Conservation (phyloP, 257 asterid genomes). For the Solanum neorickii region DNA sequence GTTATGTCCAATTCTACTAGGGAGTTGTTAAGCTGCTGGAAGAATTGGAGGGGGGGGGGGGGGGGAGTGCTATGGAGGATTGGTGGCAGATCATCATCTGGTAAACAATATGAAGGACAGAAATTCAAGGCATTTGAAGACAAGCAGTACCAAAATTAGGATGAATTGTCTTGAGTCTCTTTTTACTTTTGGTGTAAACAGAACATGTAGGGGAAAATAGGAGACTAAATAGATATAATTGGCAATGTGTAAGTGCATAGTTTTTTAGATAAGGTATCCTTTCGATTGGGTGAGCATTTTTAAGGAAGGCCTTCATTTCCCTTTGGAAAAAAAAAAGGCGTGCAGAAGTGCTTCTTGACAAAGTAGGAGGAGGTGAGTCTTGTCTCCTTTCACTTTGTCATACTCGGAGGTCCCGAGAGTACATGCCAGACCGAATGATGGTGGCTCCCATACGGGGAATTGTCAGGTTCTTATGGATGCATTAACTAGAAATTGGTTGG, state of each 20-base stretch:
- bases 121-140: neutral
- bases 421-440: neutral
- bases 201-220: neutral
- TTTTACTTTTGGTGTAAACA: neutral
- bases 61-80: neutral
- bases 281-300: neutral
- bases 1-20: neutral
- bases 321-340: neutral
- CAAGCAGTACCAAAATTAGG: neutral
- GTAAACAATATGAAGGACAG: neutral
- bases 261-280: neutral
- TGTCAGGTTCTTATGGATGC: neutral
- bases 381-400: neutral
- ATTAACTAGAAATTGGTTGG: neutral
- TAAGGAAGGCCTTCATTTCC: neutral
- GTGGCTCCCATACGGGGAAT: neutral
- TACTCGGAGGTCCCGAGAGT: neutral
- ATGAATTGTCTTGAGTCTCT: neutral
- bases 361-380: neutral
- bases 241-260: neutral
- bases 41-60: neutral
- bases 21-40: neutral
- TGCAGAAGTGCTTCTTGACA: neutral
- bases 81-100: neutral
- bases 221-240: neutral